Evolutionary conservation across 202 grass and related monocot species (phyloP).

Genomic region (Bolboschoenoplectus hybrid): DNA sequence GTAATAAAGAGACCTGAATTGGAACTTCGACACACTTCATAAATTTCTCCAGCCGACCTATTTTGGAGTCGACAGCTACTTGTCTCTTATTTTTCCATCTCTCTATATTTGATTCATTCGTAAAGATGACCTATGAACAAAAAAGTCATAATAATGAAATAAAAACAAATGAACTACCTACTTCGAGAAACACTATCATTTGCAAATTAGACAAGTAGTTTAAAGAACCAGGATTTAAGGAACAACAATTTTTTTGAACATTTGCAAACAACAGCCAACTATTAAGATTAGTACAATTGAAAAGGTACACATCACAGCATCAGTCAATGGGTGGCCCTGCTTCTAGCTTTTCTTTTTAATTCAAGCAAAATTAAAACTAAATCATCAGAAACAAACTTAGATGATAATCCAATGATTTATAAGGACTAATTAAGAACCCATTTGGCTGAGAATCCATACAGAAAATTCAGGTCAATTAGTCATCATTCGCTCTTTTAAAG

Average conservation of each 20-base stretch:
- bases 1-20: constrained; percentile 67
- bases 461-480: background rate
- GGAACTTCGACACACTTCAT: constrained; percentile 69
- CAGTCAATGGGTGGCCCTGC: background rate
- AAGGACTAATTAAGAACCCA: background rate
- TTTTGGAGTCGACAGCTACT: constrained; percentile 86
- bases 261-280: background rate
- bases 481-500: background rate
- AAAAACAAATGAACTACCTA: background rate
- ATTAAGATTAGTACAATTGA: background rate
- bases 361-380: background rate
- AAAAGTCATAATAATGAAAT: constrained; percentile 19
- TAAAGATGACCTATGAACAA: constrained; percentile 83
- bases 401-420: background rate
- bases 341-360: background rate
- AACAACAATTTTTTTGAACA: background rate
- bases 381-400: background rate
- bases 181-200: constrained; percentile 19
- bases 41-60: constrained; percentile 85
- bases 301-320: background rate
- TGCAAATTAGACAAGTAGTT: constrained; percentile 9
- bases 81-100: constrained; percentile 91
- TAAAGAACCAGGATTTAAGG: constrained; percentile 7
- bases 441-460: background rate
- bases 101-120: constrained; percentile 91